A percentile compares a stretch with the other conserved stretches of the same genome.
These are phyloP conservation scores for Fusarium azukiicola DNA, from an alignment of 2,329 filamentous ascomycete genomes.

Conservation along the genomic window DNA sequence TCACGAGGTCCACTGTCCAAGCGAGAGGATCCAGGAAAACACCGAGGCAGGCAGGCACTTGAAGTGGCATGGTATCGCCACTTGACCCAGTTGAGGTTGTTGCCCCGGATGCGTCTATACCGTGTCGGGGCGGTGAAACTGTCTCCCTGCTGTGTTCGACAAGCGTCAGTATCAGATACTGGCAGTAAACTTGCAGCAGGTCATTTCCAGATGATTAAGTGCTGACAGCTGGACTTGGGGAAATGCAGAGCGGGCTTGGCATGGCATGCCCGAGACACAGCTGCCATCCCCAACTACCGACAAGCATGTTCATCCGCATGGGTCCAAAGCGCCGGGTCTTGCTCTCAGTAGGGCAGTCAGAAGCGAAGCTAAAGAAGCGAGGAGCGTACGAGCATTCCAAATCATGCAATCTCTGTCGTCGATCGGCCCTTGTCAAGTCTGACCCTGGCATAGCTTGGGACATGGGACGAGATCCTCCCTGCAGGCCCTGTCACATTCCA, in stretches of 20 bases:
- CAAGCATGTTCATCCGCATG: neutral
- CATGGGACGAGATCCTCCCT: constrained; percentile 7
- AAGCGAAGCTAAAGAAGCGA: constrained; percentile 10
- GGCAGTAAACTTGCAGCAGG: too few species aligned
- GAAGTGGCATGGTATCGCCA: constrained; percentile 15
- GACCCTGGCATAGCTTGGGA: constrained; percentile 2
- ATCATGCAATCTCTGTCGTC: constrained; percentile 15
- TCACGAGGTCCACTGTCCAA: constrained; percentile 11
- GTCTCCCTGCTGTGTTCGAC: too few species aligned
- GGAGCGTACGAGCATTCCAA: neutral
- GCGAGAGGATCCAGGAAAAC: constrained; percentile 5
- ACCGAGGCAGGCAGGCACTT: constrained; percentile 2
- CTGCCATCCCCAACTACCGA: constrained; percentile 9
- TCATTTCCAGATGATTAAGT: neutral
- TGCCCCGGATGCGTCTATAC: constrained; percentile 1
- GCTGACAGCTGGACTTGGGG: neutral
- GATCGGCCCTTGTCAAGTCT: constrained; percentile 9
- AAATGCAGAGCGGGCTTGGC: neutral
- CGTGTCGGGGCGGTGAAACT: constrained; percentile 3
- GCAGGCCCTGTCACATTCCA: constrained; percentile 4
- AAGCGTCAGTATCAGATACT: too few species aligned
- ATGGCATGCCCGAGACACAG: neutral
- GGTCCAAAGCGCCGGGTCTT: neutral
- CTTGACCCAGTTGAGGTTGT: neutral
- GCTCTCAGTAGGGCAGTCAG: neutral